These are phyloP conservation scores for Ceratobasidium sp. DNA, from an alignment of 1,284 basidiomycete species.

Conservation along the genomic window DNA sequence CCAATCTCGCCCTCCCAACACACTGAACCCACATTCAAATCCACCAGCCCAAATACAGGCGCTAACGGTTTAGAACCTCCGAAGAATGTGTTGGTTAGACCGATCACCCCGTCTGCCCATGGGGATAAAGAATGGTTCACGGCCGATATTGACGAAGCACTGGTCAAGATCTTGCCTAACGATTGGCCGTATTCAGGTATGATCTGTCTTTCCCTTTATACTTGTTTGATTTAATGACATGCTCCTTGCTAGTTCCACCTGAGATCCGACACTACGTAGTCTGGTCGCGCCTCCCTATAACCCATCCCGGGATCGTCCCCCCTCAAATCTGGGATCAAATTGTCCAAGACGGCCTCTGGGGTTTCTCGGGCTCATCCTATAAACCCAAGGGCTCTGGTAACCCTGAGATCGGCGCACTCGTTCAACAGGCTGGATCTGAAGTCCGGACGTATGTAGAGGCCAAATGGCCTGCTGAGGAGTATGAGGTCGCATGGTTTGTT, in stretches of 20 bases:
- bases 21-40: conserved; percentile 37
- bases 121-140: conserved; percentile 65
- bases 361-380: conserved; percentile 69
- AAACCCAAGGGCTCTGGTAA: conserved; percentile 58
- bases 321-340: conserved; percentile 47
- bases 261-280: conserved; percentile 79
- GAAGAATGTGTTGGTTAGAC: conserved; percentile 41
- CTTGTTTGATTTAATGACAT: conserved; percentile 17
- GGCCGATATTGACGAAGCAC: conserved; percentile 64
- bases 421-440: conserved; percentile 64
- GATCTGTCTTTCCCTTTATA: conserved; percentile 32
- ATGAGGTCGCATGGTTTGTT: conserved; percentile 88
- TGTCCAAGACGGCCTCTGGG: conserved; percentile 67
- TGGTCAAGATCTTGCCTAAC: conserved; percentile 78
- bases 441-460: conserved; percentile 66
- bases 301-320: conserved; percentile 58
- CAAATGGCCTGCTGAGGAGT: conserved; percentile 71
- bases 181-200: conserved; percentile 86
- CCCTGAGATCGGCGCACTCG: conserved; percentile 60
- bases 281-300: conserved; percentile 77
- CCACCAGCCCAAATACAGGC: not conserved
- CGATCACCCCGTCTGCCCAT: conserved; percentile 44
- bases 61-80: conserved; percentile 9
- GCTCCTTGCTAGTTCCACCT: conserved; percentile 64
- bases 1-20: conserved; percentile 39